Base-by-base conservation (phyloP, 2,329 filamentous ascomycete species). In the Fusarium hainanense region DNA sequence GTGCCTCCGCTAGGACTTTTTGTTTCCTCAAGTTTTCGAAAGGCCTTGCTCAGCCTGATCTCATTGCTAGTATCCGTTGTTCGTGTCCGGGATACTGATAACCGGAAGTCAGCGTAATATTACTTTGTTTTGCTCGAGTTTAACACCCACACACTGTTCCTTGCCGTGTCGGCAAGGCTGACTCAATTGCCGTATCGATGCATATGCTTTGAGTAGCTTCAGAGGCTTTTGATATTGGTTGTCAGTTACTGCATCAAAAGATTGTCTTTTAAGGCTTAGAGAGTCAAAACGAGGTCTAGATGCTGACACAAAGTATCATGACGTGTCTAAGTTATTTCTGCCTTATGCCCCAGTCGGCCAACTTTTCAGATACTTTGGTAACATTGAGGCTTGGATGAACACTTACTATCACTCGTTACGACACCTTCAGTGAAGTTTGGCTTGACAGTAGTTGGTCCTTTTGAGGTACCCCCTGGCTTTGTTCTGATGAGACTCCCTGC, bases 401-500 rank as follows among this genome's bases (percentile, higher is more conserved):
- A 68, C 58, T 59, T 28, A 70, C 68, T 40, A 12, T 18, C 37
- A 21, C 25, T 25, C 18, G 27, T 21, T 18, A 28, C 23, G 13
- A 16, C 9, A 37, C 42, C 41, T 30, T 44, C 23, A 10, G 18
- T 42, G 42, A 34, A 10, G 14, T 54, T 41, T 42, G 34, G 34
- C 11, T 44, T 28, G 12, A 16, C 25, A 12, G 41, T 18, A 3
- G 14, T 51, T 57, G 16, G 20, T 5, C 43, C 50, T 30, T 27
- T 28, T 34, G 28, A 18, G n/a, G 21, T 28, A 44, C 25, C 47
- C 40, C 27, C 28, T 46, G 43, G 54, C 23, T 21, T 50, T n/a
- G 30, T 59, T 30, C 70, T 70, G n/a, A 77, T 58, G 16, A 85
- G 68, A 43, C 82, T 85, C 16, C 78, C 78, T 7, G 80, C 78